A percentile compares a stretch with the other conserved stretches of the same genome.
phyloP scores from a whole-genome alignment of 2,329 filamentous ascomycete species.

The Calonectria fujianensis region DNA sequence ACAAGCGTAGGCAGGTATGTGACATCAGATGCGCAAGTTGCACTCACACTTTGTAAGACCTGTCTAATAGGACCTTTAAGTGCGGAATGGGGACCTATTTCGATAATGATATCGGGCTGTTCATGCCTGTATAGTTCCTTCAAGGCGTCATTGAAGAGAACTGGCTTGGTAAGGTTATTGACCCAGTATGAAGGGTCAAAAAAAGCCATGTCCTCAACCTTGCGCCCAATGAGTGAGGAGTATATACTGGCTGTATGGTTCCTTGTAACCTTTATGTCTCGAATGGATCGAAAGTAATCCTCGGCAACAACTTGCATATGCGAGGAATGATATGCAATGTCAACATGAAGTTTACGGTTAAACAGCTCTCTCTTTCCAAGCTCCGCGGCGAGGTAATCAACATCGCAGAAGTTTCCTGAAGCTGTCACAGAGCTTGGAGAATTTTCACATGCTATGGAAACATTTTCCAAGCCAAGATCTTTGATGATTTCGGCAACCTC shows the following conservation, averaged over 20 bases:
- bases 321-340: conserved; percentile 72
- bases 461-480: conserved; percentile 44
- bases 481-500: conserved; percentile 63
- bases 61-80: conserved; percentile 71
- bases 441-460: conserved; percentile 67
- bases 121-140: conserved; percentile 39
- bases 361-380: conserved; percentile 66
- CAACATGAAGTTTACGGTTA: conserved; percentile 68
- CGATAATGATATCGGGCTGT: conserved; percentile 59
- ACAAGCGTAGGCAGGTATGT: conserved; percentile 68
- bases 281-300: conserved; percentile 64
- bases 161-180: conserved; percentile 63
- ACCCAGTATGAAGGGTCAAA: conserved; percentile 68
- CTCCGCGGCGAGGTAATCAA: conserved; percentile 63
- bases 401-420: conserved; percentile 67
- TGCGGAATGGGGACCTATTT: conserved; percentile 70
- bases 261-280: conserved; percentile 50
- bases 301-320: conserved; percentile 72
- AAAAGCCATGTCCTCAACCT: conserved; percentile 59
- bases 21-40: conserved; percentile 61
- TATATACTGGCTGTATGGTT: conserved; percentile 63
- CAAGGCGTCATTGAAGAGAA: conserved; percentile 62
- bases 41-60: conserved; percentile 66
- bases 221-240: conserved; percentile 66
- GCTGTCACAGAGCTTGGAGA: conserved; percentile 71